phyloP scores from a whole-genome alignment of 1,284 basidiomycete genomes.

The Thecaphora thlaspeos region DNA sequence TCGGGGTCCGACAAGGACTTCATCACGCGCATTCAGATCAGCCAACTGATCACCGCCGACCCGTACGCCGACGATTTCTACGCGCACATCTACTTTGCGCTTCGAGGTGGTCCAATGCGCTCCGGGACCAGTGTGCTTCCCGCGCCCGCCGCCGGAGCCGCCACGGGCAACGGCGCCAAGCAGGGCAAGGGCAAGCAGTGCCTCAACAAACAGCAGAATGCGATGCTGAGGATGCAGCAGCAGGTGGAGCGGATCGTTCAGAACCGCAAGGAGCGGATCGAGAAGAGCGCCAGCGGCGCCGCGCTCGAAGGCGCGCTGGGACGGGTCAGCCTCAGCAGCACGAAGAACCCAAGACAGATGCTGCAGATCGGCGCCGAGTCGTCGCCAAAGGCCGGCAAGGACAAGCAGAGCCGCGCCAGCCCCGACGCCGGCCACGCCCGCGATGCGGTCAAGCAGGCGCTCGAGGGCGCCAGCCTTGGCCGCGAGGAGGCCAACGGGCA shows the following conservation, averaged over 20 bases:
- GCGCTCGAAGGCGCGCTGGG: slow-evolving; percentile 90
- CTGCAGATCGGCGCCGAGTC: slow-evolving; percentile 72
- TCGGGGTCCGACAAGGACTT: slow-evolving; percentile 99
- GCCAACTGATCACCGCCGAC: slow-evolving; percentile 81
- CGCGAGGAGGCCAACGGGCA: slow-evolving; percentile 62
- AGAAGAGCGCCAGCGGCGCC: slow-evolving; percentile 46
- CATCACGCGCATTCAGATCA: slow-evolving; percentile 98
- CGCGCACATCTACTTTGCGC: slow-evolving; percentile 88
- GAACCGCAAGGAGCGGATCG: slow-evolving; percentile 71
- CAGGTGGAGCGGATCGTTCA: slow-evolving; percentile 96
- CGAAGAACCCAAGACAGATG: slow-evolving; percentile 89
- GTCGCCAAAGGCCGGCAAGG: slow-evolving; percentile 17
- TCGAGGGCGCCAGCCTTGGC: slow-evolving; percentile 47
- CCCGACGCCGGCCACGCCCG: slow-evolving; percentile 24
- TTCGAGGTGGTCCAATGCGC: slow-evolving; percentile 65
- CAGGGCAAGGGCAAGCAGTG: slow-evolving; percentile 36
- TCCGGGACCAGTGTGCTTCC: slow-evolving; percentile 14
- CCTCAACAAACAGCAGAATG: slow-evolving; percentile 68
- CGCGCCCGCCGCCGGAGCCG: slow-evolving; percentile 6
- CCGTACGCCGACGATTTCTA: slow-evolving; percentile 98
- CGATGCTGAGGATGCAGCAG: slow-evolving; percentile 94
- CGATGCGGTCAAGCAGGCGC: slow-evolving; percentile 49
- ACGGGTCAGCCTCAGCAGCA: slow-evolving; percentile 83
- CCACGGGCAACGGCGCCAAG: slow-evolving; percentile 12
- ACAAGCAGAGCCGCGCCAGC: slow-evolving; percentile 11